Base-by-base conservation (phyloP, 106 monocot species). In the Apostasia ramifera region DNA sequence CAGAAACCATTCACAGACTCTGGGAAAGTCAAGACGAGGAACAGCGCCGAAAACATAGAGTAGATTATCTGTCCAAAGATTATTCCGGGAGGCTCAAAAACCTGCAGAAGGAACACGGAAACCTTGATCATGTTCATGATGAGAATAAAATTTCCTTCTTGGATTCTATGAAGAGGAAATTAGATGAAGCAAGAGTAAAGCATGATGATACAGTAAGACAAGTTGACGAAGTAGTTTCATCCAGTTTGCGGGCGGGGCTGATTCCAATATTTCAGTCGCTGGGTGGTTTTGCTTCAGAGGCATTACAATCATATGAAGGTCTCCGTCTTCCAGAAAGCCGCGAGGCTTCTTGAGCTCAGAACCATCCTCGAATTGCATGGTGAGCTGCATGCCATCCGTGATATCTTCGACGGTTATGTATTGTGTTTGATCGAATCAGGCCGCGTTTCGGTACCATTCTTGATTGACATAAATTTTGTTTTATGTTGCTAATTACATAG, bases 201-300 rank as follows among this genome's bases (percentile, higher is more conserved):
- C 86, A 90, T 61, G 68, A 61, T 40, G 81, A 85, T 61, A 66
- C 68, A 38, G 2, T 83, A n/a, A 85, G 72, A 47, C 71, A 76
- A 46, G 64, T 83, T 37, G 68, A 89, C 57, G 55, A 64, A 55
- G 67, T 45, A 38, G 77, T 79, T 40, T 86, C 84, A 3, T 55
- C 54, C 42, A 78, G 76, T 65, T 78, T 98, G 59, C 71, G 61
- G 39, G 58, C 42, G 44, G 87, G 92, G 46, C 60, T 98, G 45
- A 49, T 73, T 44, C 89, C 87, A 7, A 59, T 93, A 57, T 90
- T 98, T 47, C 61, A 82, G 43, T 83, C 84, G 55, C 76, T 98
- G 63, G 65, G 46, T n/a, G 67, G 52, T 63, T 93, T 83, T 72
- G 37, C 63, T 43, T 70, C 62, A 10, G 77, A 85, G 14, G 72